Base-by-base conservation (phyloP, 2,329 filamentous ascomycete species). In the Colletotrichum sp. region DNA sequence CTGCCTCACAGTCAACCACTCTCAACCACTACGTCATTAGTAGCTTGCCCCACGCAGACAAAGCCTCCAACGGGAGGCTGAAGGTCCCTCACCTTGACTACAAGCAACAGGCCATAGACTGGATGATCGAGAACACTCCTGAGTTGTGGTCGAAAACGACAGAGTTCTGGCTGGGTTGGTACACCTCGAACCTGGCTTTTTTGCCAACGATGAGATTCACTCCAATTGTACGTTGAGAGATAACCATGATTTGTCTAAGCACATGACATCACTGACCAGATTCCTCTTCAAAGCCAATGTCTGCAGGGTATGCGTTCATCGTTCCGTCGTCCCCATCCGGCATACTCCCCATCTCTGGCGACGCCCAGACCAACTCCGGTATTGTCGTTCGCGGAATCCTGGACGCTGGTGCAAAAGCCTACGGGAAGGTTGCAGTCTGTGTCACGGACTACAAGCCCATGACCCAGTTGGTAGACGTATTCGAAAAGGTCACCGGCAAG, bases 21-120 rank as follows among this genome's bases (percentile, higher is more conserved):
- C 81, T 89, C 1, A 79, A 86, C 69, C 85, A 88, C 74, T 88
- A 84, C 77, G 81, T 88, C 69, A 88, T 86, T 85, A 86, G 84
- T 9, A 88, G 87, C 1, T 80, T 87, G 7, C 87, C 87, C 2
- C 82, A 83, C 43, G 78, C 81, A 7, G 78, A 76, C 38, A 77
- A 73, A 14, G 79, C 84, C 18, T 82, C 81, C 7, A 73, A 76
- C 1, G 85, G 86, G 1, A 82, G 83, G 63, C 72, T 79, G 4
- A 43, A 78, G 5, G 81, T 86, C 0, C 84, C 85, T 1, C 86
- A 89, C 73, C 86, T 86, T 74, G 85, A 85, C n/a, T 83, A 80
- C 75, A 88, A 88, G 77, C 82, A 82, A 28, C 79, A 79, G 2
- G 81, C 87, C 7, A 85, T 88, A 74, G 81, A 79, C 21, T 83